Evolutionary conservation across 768 basidiomycete species (phyloP), one percentile per base, ranked within the genome.

Genomic region (Gymnopilus dilepis): DNA sequence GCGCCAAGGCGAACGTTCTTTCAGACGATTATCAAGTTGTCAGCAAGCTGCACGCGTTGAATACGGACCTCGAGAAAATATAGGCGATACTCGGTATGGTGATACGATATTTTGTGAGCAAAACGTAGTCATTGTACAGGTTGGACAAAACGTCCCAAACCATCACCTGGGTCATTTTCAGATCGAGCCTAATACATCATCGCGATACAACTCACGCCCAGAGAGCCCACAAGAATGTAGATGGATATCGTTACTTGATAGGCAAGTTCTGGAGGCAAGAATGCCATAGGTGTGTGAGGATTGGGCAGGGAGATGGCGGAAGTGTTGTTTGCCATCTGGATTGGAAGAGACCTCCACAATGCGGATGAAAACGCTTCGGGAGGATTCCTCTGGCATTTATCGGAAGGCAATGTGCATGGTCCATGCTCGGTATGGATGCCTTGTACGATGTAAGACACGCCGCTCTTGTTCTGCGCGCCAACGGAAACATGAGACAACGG

Each of bases 71-170:
- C 43, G 66, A 63, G 63, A 71, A 55, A 28, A 68, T 61, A 53
- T 76, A 76, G 3, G 67, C 68, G 17, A 69, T 42, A 5, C 67
- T 71, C 2, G 69, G 64, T 37, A 65, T 11, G n/a, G 56, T 50
- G 41, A 73, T 57, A 21, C 56, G 57, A 45, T 62, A 56, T 43
- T 61, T 55, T 48, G 63, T 63, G 1, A 74, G 58, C 4, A 74
- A 58, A 26, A 57, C 50, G 43, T 64, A 72, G 40, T 74, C 70
- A 11, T 59, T 56, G 5, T 43, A 17, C 2, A 72, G 24, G 52
- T 74, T 70, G 48, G 63, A 34, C 28, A 72, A 55, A 42, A 74
- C 56, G 41, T 76, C 73, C 74, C 73, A 76, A 15, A 72, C 54
- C 19, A 69, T 51, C 3, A 65, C 63, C 71, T 73, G 33, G 13